These are phyloP conservation scores for Claviceps sp. DNA, from an alignment of 2,329 filamentous ascomycete species.

Conservation along the genomic window DNA sequence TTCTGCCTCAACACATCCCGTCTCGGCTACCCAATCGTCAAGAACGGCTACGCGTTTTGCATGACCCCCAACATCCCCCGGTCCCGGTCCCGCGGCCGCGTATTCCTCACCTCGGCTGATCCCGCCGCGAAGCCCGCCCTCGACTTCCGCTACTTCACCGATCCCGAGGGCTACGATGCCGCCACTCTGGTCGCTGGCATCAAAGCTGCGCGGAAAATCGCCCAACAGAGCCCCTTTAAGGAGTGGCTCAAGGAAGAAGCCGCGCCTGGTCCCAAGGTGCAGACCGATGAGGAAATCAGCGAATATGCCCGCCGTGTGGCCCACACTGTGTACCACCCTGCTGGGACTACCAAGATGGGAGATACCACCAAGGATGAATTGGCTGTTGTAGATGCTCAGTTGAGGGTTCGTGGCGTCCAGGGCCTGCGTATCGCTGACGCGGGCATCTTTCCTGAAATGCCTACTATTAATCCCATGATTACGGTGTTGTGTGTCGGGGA, in stretches of 20 bases:
- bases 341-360: slow-evolving; percentile 85
- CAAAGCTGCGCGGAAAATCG: slow-evolving; percentile 63
- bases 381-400: slow-evolving; percentile 66
- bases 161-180: slow-evolving; percentile 73
- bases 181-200: slow-evolving; percentile 68
- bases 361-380: slow-evolving; percentile 52
- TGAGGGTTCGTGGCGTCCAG: slow-evolving; percentile 60
- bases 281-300: slow-evolving; percentile 66
- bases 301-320: slow-evolving; percentile 71
- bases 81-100: slow-evolving; percentile 60
- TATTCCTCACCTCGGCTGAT: slow-evolving; percentile 66
- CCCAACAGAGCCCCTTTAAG: slow-evolving; percentile 62
- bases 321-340: slow-evolving; percentile 84
- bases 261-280: slow-evolving; percentile 58
- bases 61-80: slow-evolving; percentile 88
- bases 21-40: slow-evolving; percentile 51
- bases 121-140: slow-evolving; percentile 67
- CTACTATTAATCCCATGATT: slow-evolving; percentile 80
- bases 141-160: slow-evolving; percentile 83
- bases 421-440: slow-evolving; percentile 72
- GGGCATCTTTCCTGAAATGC: slow-evolving; percentile 78
- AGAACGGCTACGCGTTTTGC: slow-evolving; percentile 74
- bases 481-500: slow-evolving; percentile 77
- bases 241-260: slow-evolving; percentile 74
- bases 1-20: slow-evolving; percentile 77